These are phyloP conservation scores for Rhexocercosporidium sp. DNA, from an alignment of 2,329 filamentous ascomycete genomes.

Conservation along the genomic window DNA sequence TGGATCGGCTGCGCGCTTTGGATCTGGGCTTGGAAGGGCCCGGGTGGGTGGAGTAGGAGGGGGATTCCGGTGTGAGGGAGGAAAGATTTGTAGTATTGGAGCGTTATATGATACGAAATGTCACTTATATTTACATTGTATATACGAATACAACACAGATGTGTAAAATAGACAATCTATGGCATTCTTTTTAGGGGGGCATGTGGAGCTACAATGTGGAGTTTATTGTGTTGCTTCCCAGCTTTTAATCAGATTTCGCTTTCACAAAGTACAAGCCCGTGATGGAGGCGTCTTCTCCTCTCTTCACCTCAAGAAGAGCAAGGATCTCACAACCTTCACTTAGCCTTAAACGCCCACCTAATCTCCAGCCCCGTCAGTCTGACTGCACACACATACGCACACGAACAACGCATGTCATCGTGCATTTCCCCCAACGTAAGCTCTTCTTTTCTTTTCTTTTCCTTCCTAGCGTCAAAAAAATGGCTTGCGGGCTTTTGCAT, in stretches of 20 bases:
- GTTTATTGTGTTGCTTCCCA: background rate
- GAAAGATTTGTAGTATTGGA: no score
- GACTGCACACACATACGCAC: no score
- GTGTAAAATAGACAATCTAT: background rate
- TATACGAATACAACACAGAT: background rate
- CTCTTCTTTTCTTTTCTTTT: background rate
- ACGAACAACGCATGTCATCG: background rate
- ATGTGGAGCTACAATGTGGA: background rate
- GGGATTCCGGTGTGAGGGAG: slow-evolving; percentile 67
- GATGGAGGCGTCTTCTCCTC: background rate
- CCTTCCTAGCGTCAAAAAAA: background rate
- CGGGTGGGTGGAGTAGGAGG: slow-evolving; percentile 74
- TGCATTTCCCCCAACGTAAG: background rate
- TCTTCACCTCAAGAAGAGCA: no score
- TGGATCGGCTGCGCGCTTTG: slow-evolving; percentile 78
- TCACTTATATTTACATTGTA: no score
- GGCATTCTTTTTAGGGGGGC: background rate
- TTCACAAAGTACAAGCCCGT: background rate
- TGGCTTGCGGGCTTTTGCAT: background rate
- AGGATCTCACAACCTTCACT: background rate
- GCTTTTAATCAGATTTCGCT: background rate
- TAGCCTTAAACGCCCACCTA: no score
- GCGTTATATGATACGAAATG: no score
- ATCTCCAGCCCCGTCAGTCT: no score
- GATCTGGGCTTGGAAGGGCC: slow-evolving; percentile 78